Base-by-base conservation (phyloP, 192 early-diverging fungal genomes). In the Phlyctochytrium arcticum region DNA sequence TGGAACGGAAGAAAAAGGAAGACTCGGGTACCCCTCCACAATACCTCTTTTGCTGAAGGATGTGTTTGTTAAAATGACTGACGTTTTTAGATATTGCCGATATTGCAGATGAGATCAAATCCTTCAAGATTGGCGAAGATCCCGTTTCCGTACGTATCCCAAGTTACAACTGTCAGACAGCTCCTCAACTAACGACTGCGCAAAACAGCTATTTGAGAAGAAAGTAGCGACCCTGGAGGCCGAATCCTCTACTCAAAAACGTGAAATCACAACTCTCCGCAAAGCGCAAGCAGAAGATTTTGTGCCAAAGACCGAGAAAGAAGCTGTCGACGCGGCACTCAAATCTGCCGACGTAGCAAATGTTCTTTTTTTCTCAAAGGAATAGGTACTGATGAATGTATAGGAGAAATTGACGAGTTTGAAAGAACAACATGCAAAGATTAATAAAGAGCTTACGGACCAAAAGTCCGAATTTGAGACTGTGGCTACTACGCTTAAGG, bases 221-320 rank as follows among this genome's bases (percentile, higher is more conserved):
- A 56, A 71, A 39, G 72, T 77, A 36, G 50, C 59, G 44, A 23
- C 29, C 6, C 60, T 77, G 19, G 29, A 68, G 19, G 39, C 61
- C 9, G 57, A 73, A 42, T 54, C 74, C 0, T 37, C 19, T 2
- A 30, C 6, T 30, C 32, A 29, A 15, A 53, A 65, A 5, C 17
- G 4, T 19, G 35, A 56, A 3, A 60, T 68, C 36, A 57, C 50
- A 15, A n/a, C 8, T 5, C 54, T 64, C 35, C 46, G 47, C 23
- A 60, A 56, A 36, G 42, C 57, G 3, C 73, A 75, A 56, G 31
- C 69, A 33, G 62, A 71, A 35, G 74, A 80, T 32, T 76, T 48
- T 65, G 75, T 80, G 3, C 73, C 75, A 17, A 24, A 55, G 47
- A 32, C 36, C 8, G 48, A 50, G 3, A 50, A 62, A 35, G 76